Evolutionary conservation across 2,329 filamentous ascomycete species (phyloP).

Genomic region (Colletotrichum sp.): DNA sequence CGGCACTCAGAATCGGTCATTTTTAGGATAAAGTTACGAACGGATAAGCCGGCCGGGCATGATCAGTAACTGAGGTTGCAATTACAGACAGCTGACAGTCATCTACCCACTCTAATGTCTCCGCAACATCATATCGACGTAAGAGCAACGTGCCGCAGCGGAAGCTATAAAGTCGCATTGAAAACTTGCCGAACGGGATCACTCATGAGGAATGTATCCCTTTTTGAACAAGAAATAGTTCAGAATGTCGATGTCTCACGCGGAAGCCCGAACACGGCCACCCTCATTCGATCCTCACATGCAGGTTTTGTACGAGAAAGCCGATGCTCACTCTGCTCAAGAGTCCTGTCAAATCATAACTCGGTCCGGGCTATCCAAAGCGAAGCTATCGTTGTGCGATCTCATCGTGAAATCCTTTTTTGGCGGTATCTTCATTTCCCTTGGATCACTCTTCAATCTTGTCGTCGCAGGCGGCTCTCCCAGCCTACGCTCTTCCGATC

Average conservation of each 20-base stretch:
- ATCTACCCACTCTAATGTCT: background rate
- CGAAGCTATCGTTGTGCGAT: background rate
- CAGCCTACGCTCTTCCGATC: background rate
- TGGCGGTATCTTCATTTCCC: slow-evolving; percentile 5
- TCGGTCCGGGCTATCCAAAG: background rate
- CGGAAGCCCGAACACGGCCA: background rate
- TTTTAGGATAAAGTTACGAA: background rate
- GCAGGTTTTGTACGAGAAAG: background rate
- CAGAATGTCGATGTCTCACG: background rate
- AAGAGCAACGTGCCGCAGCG: background rate
- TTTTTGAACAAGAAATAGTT: background rate
- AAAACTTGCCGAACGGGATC: rapidly evolving
- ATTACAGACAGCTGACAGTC: background rate
- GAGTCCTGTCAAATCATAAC: background rate
- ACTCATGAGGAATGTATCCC: background rate
- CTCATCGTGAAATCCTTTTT: background rate
- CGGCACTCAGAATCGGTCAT: background rate
- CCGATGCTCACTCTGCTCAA: background rate
- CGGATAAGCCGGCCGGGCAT: background rate
- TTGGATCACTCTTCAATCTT: background rate
- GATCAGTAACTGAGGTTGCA: background rate
- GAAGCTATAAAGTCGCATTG: background rate
- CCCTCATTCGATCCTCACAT: background rate
- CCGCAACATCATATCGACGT: background rate
- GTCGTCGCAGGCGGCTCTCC: background rate